phyloP scores from a whole-genome alignment of 331 rosid species.

The Saraca asoca region DNA sequence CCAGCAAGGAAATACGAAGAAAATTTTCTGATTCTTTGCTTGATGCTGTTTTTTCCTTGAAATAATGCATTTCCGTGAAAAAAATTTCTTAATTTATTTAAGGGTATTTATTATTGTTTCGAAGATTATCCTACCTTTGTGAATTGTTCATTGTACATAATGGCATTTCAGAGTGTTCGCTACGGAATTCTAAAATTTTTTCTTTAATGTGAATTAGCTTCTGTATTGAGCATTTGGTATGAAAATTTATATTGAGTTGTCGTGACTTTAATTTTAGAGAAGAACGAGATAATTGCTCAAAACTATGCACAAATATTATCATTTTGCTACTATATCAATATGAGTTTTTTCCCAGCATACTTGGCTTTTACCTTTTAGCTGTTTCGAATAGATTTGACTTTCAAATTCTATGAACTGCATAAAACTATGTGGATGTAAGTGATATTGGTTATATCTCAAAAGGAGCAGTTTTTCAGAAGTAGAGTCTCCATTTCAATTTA shows the following conservation, averaged over 20 bases:
- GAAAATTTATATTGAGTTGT: too few species aligned
- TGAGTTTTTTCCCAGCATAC: neutral
- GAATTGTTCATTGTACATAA: too few species aligned
- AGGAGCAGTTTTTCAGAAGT: neutral
- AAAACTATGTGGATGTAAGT: neutral
- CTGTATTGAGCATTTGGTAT: too few species aligned
- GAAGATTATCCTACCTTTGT: too few species aligned
- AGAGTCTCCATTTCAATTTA: constrained; percentile 11
- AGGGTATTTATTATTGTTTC: too few species aligned
- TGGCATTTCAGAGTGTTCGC: too few species aligned
- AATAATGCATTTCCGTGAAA: too few species aligned
- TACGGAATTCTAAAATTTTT: too few species aligned
- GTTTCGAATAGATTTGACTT: constrained; percentile 15
- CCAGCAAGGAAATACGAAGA: neutral
- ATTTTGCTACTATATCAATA: neutral
- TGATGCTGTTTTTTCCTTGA: constrained; percentile 23
- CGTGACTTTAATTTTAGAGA: neutral
- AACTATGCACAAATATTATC: neutral
- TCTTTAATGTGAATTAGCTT: too few species aligned
- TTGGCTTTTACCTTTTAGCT: constrained; percentile 1
- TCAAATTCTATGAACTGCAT: neutral
- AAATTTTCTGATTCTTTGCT: constrained; percentile 22
- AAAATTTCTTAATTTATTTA: too few species aligned
- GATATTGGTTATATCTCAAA: neutral
- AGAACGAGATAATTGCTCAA: neutral